Evolutionary conservation across 1,139 yeast genomes (phyloP), one percentile per base, ranked within the genome.

Genomic region (Blastobotrys capitulatus): DNA sequence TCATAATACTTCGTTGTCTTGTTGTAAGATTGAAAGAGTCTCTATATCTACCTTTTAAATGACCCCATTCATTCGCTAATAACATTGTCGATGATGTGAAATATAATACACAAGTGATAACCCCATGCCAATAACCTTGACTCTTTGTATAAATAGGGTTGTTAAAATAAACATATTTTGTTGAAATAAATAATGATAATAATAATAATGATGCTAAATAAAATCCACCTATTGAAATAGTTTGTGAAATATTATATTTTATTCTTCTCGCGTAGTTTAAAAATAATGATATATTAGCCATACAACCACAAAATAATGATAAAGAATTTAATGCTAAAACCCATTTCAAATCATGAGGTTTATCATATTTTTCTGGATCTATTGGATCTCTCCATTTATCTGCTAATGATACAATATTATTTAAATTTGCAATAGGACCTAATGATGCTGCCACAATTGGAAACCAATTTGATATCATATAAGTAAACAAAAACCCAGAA

Each of bases 91-190:
- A 74, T 55, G 89, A 83, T 2, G 67, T 42, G 52, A 78, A 75
- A 64, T 88, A 87, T 31, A 85, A 65, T 1, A 73, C 69, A 2
- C 80, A 74, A 0, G 95, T 84, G 54, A 83, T 70, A 0, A 78
- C 77, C 0, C 88, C 95, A 63, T 75, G 83, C 87, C 89, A 88
- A 60, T 77, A 88, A 0, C 94, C 95, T 56, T 79, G 83, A 0
- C 87, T 74, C 3, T 54, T 54, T 31, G 31, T 18, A 37, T 55
- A 59, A 26, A 39, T 29, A 2, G 42, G 42, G 20, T 48, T 45
- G n/a, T 42, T 35, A 43, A 60, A 62, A 53, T 66, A 65, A 1
- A 55, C 52, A 39, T 38, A 57, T 61, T 69, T 46, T n/a, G 65
- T 41, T 13, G 68, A 64, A 2, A 80, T 58, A 0, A 82, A 65